Conservation (phyloP, 345 rosid species). For the Citrus inodora region DNA sequence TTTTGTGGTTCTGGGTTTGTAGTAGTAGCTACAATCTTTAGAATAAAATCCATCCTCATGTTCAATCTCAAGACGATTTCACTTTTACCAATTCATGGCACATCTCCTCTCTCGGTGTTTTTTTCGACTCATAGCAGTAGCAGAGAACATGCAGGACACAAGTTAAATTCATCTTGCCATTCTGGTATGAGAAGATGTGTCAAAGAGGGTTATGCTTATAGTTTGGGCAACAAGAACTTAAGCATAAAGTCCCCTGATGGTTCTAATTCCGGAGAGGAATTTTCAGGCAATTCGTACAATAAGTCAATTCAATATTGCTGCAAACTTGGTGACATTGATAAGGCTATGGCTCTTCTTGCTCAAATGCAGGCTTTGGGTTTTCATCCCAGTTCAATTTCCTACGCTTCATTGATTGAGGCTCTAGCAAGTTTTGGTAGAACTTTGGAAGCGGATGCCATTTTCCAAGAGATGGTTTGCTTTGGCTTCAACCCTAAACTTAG, state of each 20-base stretch:
- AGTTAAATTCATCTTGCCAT: neutral
- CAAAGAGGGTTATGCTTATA: neutral
- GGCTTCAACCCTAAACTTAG: constrained; percentile 34
- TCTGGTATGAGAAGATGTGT: neutral
- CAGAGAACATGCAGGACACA: neutral
- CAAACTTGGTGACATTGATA: constrained; percentile 36
- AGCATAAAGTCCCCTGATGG: neutral
- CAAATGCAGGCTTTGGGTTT: constrained; percentile 48
- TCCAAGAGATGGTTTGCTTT: constrained; percentile 40
- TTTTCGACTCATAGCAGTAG: neutral
- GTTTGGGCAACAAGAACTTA: neutral
- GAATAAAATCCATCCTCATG: neutral
- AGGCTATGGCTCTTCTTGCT: constrained; percentile 51
- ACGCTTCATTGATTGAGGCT: constrained; percentile 42
- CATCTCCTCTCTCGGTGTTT: neutral
- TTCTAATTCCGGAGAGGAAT: constrained; percentile 23
- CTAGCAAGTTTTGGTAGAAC: constrained; percentile 48
- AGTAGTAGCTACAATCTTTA: neutral
- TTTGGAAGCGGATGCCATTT: constrained; percentile 59
- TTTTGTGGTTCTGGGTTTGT: neutral
- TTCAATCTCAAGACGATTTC: neutral
- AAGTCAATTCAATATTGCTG: constrained; percentile 43
- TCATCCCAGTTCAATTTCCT: constrained; percentile 35
- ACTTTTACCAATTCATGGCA: neutral
- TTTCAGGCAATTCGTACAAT: constrained; percentile 33